Evolutionary conservation across 805 yeast genomes (phyloP).

Genomic region (Candida orba): DNA sequence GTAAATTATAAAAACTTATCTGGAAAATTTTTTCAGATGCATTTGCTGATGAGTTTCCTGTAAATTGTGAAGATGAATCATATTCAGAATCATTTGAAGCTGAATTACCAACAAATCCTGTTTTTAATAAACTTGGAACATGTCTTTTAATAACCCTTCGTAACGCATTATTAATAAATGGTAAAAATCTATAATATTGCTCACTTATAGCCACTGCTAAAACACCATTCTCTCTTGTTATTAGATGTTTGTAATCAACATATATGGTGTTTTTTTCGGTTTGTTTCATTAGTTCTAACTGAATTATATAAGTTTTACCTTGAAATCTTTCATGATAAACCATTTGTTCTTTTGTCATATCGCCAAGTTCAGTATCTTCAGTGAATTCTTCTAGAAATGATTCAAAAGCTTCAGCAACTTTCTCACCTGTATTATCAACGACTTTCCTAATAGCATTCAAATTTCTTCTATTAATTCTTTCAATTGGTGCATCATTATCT

Average conservation of each 20-base stretch:
- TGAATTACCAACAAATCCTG: constrained; percentile 28
- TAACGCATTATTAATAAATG: constrained; percentile 72
- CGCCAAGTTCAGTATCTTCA: constrained; percentile 27
- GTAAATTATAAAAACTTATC: constrained; percentile 81
- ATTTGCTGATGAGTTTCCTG: constrained; percentile 24
- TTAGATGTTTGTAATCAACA: constrained; percentile 76
- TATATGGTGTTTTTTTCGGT: constrained; percentile 73
- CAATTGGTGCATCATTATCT: constrained; percentile 12
- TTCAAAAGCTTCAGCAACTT: constrained; percentile 87
- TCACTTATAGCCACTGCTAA: constrained; percentile 84
- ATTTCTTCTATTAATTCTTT: constrained; percentile 44
- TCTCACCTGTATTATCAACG: constrained; percentile 86
- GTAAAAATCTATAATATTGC: constrained; percentile 88
- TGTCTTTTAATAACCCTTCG: constrained; percentile 62
- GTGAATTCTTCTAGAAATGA: constrained; percentile 66
- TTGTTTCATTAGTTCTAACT: constrained; percentile 71
- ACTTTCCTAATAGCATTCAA: constrained; percentile 75
- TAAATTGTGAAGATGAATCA: constrained; percentile 35
- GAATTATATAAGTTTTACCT: constrained; percentile 66
- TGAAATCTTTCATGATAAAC: constrained; percentile 33
- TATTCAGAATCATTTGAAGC: constrained; percentile 24
- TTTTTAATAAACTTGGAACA: constrained; percentile 63
- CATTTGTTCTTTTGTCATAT: constrained; percentile 24
- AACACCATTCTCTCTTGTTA: constrained; percentile 73
- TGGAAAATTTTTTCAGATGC: constrained; percentile 72